Conservation (phyloP, 352 stramenopile genomes). For the Achlya hypogyna region DNA sequence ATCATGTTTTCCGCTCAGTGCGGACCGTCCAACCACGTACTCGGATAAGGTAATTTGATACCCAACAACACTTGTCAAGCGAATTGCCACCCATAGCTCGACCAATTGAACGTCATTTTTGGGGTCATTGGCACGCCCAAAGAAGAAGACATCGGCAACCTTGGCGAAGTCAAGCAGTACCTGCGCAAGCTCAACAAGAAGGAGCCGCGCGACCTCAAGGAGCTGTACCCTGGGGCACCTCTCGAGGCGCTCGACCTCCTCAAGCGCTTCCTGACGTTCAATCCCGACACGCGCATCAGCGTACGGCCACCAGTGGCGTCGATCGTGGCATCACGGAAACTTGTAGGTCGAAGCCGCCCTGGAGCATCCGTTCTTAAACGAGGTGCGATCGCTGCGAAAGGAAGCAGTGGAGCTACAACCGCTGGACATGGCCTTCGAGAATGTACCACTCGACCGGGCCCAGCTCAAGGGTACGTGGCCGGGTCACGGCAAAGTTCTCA, state of each 20-base stretch:
- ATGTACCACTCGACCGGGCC: conserved; percentile 75
- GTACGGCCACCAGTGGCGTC: conserved; percentile 27
- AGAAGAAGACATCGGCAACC: conserved; percentile 31
- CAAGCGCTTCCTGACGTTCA: conserved; percentile 78
- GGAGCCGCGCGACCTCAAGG: conserved; percentile 49
- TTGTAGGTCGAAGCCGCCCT: conserved; percentile 71
- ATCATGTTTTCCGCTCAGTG: conserved; percentile 26
- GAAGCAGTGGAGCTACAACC: conserved; percentile 60
- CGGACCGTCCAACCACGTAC: conserved; percentile 24
- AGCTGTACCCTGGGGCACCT: conserved; percentile 76
- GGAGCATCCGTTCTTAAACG: conserved; percentile 72
- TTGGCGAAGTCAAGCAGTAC: conserved; percentile 66
- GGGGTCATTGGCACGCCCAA: conserved; percentile 57
- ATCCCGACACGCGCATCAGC: conserved; percentile 73
- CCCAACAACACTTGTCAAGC: not conserved
- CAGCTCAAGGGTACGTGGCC: conserved; percentile 60
- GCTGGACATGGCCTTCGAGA: conserved; percentile 87
- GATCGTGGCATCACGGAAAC: no score
- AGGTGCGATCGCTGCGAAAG: conserved; percentile 60
- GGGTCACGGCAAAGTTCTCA: conserved; percentile 3
- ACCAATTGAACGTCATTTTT: conserved; percentile 73
- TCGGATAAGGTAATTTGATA: conserved; percentile 23
- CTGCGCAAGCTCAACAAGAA: conserved; percentile 79
- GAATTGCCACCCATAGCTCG: conserved; percentile 2
- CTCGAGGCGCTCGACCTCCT: conserved; percentile 76